Conservation (phyloP, 2,329 filamentous ascomycete species). For the Didymella keratinophila region DNA sequence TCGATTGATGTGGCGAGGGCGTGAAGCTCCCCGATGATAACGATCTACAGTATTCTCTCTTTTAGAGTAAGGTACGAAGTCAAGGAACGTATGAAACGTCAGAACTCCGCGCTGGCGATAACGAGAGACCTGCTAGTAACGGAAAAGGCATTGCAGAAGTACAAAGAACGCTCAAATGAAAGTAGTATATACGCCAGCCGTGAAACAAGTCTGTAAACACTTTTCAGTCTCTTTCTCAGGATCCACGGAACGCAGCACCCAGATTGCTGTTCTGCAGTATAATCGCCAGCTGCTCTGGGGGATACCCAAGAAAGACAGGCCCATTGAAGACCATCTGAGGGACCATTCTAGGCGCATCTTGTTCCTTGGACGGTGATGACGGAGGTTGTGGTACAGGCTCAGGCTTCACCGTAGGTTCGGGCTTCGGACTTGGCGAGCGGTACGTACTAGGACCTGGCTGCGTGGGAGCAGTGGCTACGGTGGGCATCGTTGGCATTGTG, state of each 20-base stretch:
- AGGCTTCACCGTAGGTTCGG: slow-evolving; percentile 20
- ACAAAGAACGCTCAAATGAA: slow-evolving; percentile 12
- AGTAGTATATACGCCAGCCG: background rate
- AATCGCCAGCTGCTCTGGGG: slow-evolving; percentile 47
- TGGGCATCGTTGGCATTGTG: slow-evolving; percentile 18
- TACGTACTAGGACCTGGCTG: slow-evolving; percentile 25
- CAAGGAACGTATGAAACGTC: background rate
- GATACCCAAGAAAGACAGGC: slow-evolving; percentile 90
- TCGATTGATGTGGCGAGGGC: background rate
- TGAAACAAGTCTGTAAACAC: background rate
- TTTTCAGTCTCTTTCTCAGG: background rate
- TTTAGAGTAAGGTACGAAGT: background rate
- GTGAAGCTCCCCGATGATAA: background rate
- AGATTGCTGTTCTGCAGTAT: slow-evolving; percentile 49
- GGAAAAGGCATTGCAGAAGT: background rate
- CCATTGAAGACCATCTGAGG: slow-evolving; percentile 89
- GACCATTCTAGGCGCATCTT: slow-evolving; percentile 31
- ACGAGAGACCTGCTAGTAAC: background rate
- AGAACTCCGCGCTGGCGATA: slow-evolving; percentile 7
- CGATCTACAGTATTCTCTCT: background rate
- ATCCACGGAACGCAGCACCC: slow-evolving; percentile 40
- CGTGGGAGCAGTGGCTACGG: slow-evolving; percentile 18
- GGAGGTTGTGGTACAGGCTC: slow-evolving; percentile 14
- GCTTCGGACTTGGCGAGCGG: slow-evolving; percentile 15
- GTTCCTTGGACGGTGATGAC: slow-evolving; percentile 19